Evolutionary conservation across 306 rosid species (phyloP).

Genomic region (Biancaea sappan): DNA sequence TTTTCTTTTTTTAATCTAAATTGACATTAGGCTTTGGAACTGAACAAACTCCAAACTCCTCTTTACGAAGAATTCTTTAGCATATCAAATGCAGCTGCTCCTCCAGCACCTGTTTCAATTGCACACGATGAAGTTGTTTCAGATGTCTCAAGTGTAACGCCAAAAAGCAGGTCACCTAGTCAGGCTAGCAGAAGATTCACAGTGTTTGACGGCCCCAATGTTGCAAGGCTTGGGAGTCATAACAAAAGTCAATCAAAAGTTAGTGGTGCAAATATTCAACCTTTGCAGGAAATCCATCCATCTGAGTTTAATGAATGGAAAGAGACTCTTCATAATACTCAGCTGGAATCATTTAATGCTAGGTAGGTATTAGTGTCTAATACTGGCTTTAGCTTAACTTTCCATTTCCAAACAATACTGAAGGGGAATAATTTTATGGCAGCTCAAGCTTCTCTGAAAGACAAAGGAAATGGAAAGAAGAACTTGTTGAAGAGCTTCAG

Average conservation of each 20-base stretch:
- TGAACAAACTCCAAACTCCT: slow-evolving; percentile 86
- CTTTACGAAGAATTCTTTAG: slow-evolving; percentile 78
- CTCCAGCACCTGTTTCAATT: slow-evolving; percentile 43
- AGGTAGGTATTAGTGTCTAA: slow-evolving; percentile 52
- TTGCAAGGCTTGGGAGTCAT: slow-evolving; percentile 52
- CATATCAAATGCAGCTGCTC: slow-evolving; percentile 58
- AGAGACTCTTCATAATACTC: slow-evolving; percentile 48
- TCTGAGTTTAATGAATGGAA: slow-evolving; percentile 65
- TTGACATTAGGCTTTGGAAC: slow-evolving; percentile 67
- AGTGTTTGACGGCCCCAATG: slow-evolving; percentile 43
- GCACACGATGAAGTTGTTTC: slow-evolving; percentile 49
- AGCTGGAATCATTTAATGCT: slow-evolving; percentile 49
- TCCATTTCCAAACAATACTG: slow-evolving; percentile 16
- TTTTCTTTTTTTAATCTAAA: slow-evolving; percentile 37
- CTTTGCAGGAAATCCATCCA: slow-evolving; percentile 83
- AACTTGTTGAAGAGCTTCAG: slow-evolving; percentile 81
- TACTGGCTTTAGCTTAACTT: slow-evolving; percentile 28
- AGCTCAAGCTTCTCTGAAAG: slow-evolving; percentile 73
- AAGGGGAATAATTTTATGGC: slow-evolving; percentile 27
- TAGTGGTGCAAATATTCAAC: slow-evolving; percentile 46
- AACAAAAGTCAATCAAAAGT: slow-evolving; percentile 45
- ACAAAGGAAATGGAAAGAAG: slow-evolving; percentile 91
- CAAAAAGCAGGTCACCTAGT: slow-evolving; percentile 67
- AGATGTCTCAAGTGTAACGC: slow-evolving; percentile 48
- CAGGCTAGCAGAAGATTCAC: slow-evolving; percentile 63